phyloP scores from a whole-genome alignment of 2,329 filamentous ascomycete genomes.

The Scytalidium sp. region DNA sequence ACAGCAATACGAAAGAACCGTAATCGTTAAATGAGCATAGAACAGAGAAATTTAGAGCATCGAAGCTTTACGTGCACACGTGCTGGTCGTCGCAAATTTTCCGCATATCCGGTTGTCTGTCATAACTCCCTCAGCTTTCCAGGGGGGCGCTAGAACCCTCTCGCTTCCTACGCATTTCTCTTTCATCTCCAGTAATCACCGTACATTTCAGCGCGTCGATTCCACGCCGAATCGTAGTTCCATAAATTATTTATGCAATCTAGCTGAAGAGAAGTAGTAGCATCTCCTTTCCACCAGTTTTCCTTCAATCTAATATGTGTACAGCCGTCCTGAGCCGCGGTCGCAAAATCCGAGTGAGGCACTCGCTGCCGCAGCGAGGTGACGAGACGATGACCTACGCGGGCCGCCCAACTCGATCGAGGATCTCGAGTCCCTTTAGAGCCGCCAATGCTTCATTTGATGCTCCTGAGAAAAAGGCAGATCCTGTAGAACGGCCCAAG shows the following conservation, averaged over 20 bases:
- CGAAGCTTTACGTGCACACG: background rate
- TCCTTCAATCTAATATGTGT: slow-evolving; percentile 17
- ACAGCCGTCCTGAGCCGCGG: slow-evolving; percentile 15
- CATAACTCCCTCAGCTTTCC: background rate
- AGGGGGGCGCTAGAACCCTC: background rate
- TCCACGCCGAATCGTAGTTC: slow-evolving; percentile 12
- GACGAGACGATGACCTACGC: slow-evolving; percentile 11
- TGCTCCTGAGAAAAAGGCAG: slow-evolving; percentile 9
- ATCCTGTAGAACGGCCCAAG: slow-evolving; percentile 14
- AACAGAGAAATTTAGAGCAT: background rate
- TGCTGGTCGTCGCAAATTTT: background rate
- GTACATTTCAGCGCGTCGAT: slow-evolving; percentile 13
- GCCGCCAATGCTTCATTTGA: slow-evolving; percentile 10
- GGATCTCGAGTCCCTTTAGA: slow-evolving; percentile 24
- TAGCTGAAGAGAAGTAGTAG: slow-evolving; percentile 18
- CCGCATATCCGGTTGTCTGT: background rate
- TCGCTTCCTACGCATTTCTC: background rate
- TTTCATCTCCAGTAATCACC: background rate
- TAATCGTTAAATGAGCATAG: background rate
- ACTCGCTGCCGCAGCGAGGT: slow-evolving; percentile 12
- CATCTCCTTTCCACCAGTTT: slow-evolving; percentile 2
- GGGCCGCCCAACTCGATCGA: slow-evolving; percentile 22
- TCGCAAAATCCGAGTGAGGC: slow-evolving; percentile 14
- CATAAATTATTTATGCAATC: slow-evolving; percentile 14
- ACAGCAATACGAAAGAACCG: background rate